These are phyloP conservation scores for Aspergillus kassunensis DNA, from an alignment of 495 filamentous ascomycete genomes.

Conservation along the genomic window DNA sequence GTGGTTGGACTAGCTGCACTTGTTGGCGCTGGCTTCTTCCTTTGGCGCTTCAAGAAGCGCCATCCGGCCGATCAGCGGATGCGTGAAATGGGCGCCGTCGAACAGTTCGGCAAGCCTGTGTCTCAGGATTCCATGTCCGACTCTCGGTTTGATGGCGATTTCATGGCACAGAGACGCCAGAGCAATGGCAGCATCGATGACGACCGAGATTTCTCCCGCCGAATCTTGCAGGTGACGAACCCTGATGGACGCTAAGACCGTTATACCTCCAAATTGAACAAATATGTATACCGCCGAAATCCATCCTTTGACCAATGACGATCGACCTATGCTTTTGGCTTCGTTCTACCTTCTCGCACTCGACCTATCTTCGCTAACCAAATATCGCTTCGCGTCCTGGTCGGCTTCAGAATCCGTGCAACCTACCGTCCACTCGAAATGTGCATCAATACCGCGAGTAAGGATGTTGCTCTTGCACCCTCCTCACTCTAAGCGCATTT, in stretches of 20 bases:
- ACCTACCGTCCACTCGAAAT: not conserved
- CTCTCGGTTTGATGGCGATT: conserved; percentile 80
- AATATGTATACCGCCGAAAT: not conserved
- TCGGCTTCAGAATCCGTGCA: not conserved
- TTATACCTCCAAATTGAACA: not conserved
- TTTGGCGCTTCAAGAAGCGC: conserved; percentile 68
- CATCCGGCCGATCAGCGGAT: conserved; percentile 76
- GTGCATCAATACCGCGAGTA: not conserved
- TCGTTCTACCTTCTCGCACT: conserved; percentile 7
- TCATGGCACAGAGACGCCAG: conserved; percentile 78
- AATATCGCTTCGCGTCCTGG: conserved; percentile 6
- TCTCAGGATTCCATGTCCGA: conserved; percentile 65
- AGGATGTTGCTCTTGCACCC: not conserved
- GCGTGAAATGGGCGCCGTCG: conserved; percentile 66
- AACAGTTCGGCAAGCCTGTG: conserved; percentile 59
- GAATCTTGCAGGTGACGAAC: conserved; percentile 75
- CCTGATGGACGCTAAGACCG: conserved; percentile 35
- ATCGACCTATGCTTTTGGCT: conserved; percentile 7
- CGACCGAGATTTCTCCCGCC: conserved; percentile 93
- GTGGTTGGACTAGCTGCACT: conserved; percentile 65
- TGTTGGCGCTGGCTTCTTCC: conserved; percentile 67
- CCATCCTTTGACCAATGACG: conserved; percentile 2
- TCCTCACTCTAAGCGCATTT: not conserved
- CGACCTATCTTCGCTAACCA: conserved; percentile 11
- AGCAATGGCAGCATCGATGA: conserved; percentile 98